Percentiles rank a stretch among this genome's conserved stretches.
Conservation (phyloP, 2,329 filamentous ascomycete species). For the Botrytis tulipae region DNA sequence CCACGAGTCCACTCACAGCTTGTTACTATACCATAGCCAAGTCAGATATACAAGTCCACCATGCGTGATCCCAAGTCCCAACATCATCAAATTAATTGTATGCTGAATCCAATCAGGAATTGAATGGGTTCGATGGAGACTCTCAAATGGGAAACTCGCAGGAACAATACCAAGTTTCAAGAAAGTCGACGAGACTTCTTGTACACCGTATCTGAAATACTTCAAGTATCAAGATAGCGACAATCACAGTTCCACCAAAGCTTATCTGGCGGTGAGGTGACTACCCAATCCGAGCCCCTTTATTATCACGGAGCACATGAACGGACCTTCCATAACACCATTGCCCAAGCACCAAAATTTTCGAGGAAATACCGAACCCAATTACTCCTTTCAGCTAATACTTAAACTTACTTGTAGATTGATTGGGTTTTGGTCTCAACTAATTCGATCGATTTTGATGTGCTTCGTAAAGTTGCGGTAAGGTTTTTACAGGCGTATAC, state of each 20-base stretch:
- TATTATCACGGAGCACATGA: conserved; percentile 17
- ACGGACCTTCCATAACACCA: background rate
- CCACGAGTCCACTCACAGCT: conserved; percentile 2
- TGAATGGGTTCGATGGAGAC: background rate
- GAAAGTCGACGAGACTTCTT: conserved; percentile 2
- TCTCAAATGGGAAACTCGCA: background rate
- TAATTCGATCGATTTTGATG: conserved; percentile 12
- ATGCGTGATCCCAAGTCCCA: background rate
- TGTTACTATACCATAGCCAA: background rate
- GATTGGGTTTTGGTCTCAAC: conserved; percentile 2
- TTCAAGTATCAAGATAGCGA: conserved; percentile 12
- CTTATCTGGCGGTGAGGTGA: conserved; percentile 21
- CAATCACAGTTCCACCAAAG: conserved; percentile 19
- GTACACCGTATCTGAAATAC: conserved; percentile 14
- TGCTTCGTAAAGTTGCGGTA: conserved; percentile 10
- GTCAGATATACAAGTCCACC: background rate
- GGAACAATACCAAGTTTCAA: conserved; percentile 7
- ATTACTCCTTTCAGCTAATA: conserved; percentile 14
- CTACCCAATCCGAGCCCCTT: conserved; percentile 17
- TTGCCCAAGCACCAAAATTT: background rate
- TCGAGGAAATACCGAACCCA: background rate
- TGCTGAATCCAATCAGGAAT: conserved; percentile 11
- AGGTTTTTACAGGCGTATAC: conserved; percentile 9
- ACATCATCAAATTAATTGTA: background rate
- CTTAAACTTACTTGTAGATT: background rate